A percentile compares a stretch with the other conserved stretches of the same genome.
Evolutionary conservation across 768 basidiomycete species (phyloP).

Genomic region (Cantharellus cinnabarinus): DNA sequence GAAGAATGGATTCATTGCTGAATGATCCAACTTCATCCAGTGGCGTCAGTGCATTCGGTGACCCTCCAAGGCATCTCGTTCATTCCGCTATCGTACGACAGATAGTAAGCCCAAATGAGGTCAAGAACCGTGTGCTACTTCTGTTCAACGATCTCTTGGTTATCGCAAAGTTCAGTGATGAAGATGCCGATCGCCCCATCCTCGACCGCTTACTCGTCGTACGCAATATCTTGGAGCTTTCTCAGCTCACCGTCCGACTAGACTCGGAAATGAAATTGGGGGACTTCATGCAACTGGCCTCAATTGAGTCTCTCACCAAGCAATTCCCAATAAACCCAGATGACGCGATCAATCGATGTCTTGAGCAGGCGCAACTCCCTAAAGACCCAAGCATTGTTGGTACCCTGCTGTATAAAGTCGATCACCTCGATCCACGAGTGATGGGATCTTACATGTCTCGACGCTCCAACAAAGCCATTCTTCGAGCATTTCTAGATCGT

Average conservation of each 20-base stretch:
- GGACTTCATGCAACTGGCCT: conserved; percentile 9
- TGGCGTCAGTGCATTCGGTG: conserved; percentile 40
- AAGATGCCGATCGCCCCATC: conserved; percentile 26
- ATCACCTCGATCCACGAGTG: conserved; percentile 62
- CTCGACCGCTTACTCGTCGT: conserved; percentile 65
- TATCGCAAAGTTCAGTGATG: conserved; percentile 41
- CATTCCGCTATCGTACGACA: conserved; percentile 77
- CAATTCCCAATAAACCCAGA: conserved; percentile 70
- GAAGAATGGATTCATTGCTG: conserved; percentile 52
- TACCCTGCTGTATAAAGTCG: conserved; percentile 58
- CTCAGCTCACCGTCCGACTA: conserved; percentile 15
- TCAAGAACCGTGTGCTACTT: conserved; percentile 91
- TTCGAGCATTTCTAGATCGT: conserved; percentile 69
- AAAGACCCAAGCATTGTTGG: conserved; percentile 57
- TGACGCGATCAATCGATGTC: conserved; percentile 49
- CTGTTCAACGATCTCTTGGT: conserved; percentile 92
- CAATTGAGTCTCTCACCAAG: conserved; percentile 52
- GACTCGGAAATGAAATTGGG: conserved; percentile 10
- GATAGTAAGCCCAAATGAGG: conserved; percentile 80
- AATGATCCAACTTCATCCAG: conserved; percentile 23
- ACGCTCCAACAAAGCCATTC: conserved; percentile 48
- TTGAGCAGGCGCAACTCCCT: conserved; percentile 32
- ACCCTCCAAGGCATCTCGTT: conserved; percentile 70
- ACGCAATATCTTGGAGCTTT: conserved; percentile 70
- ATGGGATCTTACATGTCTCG: conserved; percentile 72